Evolutionary conservation across 2,329 filamentous ascomycete genomes (phyloP), one percentile per base, ranked within the genome.

Genomic region (Apiospora malaysiana): DNA sequence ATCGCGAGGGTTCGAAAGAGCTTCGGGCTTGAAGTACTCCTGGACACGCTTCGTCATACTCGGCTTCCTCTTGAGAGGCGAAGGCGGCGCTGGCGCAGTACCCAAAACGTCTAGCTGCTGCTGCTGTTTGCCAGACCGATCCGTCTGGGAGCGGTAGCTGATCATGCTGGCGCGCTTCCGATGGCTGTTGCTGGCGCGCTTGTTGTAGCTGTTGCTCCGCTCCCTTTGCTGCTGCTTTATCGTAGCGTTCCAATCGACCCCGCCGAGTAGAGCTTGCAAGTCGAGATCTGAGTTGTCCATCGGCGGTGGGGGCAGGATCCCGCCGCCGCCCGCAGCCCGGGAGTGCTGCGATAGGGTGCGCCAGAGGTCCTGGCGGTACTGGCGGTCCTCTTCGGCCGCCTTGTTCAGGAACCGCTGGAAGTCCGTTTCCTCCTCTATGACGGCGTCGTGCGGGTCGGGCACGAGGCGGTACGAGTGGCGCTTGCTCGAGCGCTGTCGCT

Each of bases 371-470:
- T 71, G 63, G 4, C 59, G 68, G 18, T 71, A 66, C 42, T 63
- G 63, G 18, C 63, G 68, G 27, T 71, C 70, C n/a, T 67, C 68
- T 8, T 70, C 70, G 16, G 46, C 37, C 0, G 70, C 70, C 27
- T 68, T 45, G 68, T 68, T 65, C 43, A 71, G 46, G 47, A 71
- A 71, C 4, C 23, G 63, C 47, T 71, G 68, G 43, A 68, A 71
- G 68, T 71, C 70, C 7, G 70, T 68, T 14, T 43, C 27, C 32
- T 71, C 65, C 25, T 67, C 65, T n/a, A 67, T 67, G 40, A 43
- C 65, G 42, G 27, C 25, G n/a, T 71, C 47, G 18, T 23, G 65
- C 18, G 45, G 47, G 42, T 71, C 70, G 9, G 45, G 45, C 14
- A 69, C 63, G 27, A 68, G n/a, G 7, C 23, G 56, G 47, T 68